These are phyloP conservation scores for Blepharisma japonicum DNA, from an alignment of 73 alveolate species.

Conservation along the genomic window DNA sequence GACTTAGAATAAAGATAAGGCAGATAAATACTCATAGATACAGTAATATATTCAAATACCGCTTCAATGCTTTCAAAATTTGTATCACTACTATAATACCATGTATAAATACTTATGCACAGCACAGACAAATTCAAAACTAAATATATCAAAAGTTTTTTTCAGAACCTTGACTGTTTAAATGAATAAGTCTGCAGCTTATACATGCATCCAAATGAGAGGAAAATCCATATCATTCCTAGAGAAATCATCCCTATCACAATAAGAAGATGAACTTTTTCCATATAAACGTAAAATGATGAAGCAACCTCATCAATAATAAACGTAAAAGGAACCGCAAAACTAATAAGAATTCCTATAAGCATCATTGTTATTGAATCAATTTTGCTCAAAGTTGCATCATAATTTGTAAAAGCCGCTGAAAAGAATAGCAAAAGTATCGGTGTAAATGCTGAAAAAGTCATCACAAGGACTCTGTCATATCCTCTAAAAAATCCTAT, in stretches of 20 bases:
- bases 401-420: background rate
- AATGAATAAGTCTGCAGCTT: background rate
- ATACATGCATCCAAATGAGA: background rate
- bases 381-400: too few relatives aligned
- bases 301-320: constrained; percentile 6
- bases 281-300: background rate
- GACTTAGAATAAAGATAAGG: too few relatives aligned
- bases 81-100: too few relatives aligned
- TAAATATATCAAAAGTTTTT: too few relatives aligned
- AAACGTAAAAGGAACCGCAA: background rate
- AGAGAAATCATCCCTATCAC: background rate
- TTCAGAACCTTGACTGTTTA: too few relatives aligned
- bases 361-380: background rate
- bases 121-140: too few relatives aligned
- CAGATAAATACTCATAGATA: too few relatives aligned
- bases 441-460: background rate
- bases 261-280: background rate
- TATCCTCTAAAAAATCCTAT: background rate
- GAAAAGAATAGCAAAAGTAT: background rate
- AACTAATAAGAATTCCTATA: background rate
- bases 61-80: too few relatives aligned
- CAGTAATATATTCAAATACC: too few relatives aligned
- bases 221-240: background rate
- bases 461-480: constrained; percentile 1
- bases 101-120: too few relatives aligned